A percentile compares a stretch with the other conserved stretches of the same genome.
Conservation (phyloP, 2,329 filamentous ascomycete species). For the Hyphodiscus sp. region DNA sequence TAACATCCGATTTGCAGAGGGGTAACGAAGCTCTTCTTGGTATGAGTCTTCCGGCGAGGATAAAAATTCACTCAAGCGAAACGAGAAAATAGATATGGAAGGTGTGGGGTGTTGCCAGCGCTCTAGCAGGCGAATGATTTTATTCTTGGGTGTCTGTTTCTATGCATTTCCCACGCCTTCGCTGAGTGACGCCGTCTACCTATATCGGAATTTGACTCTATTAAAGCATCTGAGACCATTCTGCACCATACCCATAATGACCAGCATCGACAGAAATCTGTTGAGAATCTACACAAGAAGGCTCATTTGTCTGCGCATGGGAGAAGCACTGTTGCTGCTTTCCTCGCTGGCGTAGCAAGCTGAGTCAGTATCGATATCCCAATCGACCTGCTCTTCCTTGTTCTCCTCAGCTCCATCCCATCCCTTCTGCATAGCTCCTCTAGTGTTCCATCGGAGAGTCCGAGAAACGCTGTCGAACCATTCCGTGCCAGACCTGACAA, state of each 20-base stretch:
- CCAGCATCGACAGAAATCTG: background rate
- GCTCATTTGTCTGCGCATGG: slow-evolving; percentile 67
- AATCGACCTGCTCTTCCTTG: slow-evolving; percentile 53
- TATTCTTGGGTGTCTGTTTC: background rate
- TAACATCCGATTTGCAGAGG: background rate
- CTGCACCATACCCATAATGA: background rate
- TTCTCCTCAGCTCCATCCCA: slow-evolving; percentile 49
- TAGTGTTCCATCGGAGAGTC: slow-evolving; percentile 90
- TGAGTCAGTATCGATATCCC: slow-evolving; percentile 92
- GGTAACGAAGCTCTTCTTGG: background rate
- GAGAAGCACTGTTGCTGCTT: slow-evolving; percentile 59
- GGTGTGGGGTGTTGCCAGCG: background rate
- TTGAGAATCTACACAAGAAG: slow-evolving; percentile 48
- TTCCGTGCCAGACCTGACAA: slow-evolving; percentile 81
- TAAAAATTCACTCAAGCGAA: background rate
- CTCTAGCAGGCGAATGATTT: background rate
- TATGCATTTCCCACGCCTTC: background rate
- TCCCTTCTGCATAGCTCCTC: slow-evolving; percentile 85
- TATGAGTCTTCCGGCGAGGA: background rate
- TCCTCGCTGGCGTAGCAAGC: slow-evolving; percentile 68
- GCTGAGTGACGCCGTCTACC: background rate
- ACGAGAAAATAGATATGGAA: background rate
- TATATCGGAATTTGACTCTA: background rate
- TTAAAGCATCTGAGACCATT: background rate
- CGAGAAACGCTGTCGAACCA: slow-evolving; percentile 96